These are phyloP conservation scores for Tephrocybe sp. DNA, from an alignment of 768 basidiomycete genomes.

Conservation along the genomic window DNA sequence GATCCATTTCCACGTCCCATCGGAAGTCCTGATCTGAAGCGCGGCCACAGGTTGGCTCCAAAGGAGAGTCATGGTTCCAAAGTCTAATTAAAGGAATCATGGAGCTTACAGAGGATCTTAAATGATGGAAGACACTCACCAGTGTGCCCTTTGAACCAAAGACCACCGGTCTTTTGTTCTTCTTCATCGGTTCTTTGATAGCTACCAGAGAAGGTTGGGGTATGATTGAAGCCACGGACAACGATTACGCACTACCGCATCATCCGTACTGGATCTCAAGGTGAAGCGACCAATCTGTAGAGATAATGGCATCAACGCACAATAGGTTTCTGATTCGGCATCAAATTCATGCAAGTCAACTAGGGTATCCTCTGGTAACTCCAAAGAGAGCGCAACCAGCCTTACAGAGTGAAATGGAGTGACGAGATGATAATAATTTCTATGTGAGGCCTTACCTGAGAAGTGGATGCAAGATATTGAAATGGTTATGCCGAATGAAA, in stretches of 20 bases:
- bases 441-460: constrained; percentile 23
- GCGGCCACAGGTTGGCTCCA: constrained; percentile 48
- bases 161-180: constrained; percentile 36
- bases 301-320: constrained; percentile 16
- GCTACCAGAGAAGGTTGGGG: constrained; percentile 17
- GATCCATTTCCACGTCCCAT: constrained; percentile 43
- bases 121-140: constrained; percentile 22
- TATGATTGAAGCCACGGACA: neutral
- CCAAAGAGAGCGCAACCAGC: constrained; percentile 39
- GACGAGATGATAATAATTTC: neutral
- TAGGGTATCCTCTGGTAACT: constrained; percentile 42
- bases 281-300: neutral
- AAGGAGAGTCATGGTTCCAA: constrained; percentile 40
- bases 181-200: constrained; percentile 40
- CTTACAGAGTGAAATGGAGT: neutral
- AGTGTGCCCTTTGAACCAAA: constrained; percentile 50
- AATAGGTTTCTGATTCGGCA: constrained; percentile 32
- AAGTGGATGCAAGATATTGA: constrained; percentile 33
- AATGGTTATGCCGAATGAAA: constrained; percentile 33
- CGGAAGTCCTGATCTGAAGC: constrained; percentile 40
- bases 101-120: neutral
- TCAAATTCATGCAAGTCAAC: constrained; percentile 38
- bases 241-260: constrained; percentile 41
- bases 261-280: constrained; percentile 31
- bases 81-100: constrained; percentile 22